Evolutionary conservation across 495 filamentous ascomycete genomes (phyloP).

Genomic region (Choiromyces venosus): DNA sequence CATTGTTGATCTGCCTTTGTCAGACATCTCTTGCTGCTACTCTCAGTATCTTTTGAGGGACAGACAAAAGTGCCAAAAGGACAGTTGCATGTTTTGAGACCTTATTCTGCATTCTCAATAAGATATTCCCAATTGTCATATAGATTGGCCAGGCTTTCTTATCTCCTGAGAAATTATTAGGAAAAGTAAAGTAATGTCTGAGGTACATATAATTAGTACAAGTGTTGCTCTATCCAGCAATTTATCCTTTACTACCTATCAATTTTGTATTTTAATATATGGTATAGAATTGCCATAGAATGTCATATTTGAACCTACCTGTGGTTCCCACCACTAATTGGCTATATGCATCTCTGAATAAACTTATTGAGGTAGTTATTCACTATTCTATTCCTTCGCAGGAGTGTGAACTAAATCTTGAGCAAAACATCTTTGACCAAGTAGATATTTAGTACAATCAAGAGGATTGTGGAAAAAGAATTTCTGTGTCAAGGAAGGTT

Average conservation of each 20-base stretch:
- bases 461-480: background rate
- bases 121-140: slow-evolving; percentile 22
- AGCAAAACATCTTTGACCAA: background rate
- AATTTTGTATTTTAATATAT: background rate
- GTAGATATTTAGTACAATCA: background rate
- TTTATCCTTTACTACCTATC: background rate
- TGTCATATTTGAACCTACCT: background rate
- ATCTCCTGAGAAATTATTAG: slow-evolving; percentile 18
- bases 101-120: background rate
- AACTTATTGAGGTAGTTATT: background rate
- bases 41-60: background rate
- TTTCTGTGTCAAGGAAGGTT: background rate
- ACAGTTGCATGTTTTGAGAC: background rate
- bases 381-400: background rate
- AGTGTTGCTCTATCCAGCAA: background rate
- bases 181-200: slow-evolving; percentile 11
- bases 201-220: slow-evolving; percentile 13
- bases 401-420: background rate
- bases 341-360: background rate
- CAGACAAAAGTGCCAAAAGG: slow-evolving; percentile 13
- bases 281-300: background rate
- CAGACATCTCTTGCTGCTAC: background rate
- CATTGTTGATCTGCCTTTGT: background rate
- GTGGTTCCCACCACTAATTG: background rate
- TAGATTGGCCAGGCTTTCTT: slow-evolving; percentile 27